A percentile compares a stretch with the other conserved stretches of the same genome.
Evolutionary conservation across 129 eudicot genomes (phyloP).

Genomic region (Apium graveolens): DNA sequence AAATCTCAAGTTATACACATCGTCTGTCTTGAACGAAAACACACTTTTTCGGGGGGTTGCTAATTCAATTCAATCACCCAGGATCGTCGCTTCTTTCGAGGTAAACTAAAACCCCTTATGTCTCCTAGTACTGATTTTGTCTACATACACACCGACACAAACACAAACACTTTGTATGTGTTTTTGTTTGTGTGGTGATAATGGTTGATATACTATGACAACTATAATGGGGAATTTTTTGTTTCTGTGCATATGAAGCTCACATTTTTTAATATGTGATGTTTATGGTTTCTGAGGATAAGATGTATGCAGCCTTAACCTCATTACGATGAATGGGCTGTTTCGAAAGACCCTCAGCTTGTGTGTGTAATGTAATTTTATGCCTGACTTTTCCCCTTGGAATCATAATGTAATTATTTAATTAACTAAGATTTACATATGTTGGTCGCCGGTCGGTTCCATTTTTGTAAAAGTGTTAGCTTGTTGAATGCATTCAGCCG

Average conservation of each 20-base stretch:
- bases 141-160: not conserved
- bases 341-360: too few species aligned
- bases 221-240: not conserved
- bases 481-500: not conserved
- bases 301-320: too few species aligned
- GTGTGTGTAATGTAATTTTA: too few species aligned
- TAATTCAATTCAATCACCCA: not conserved
- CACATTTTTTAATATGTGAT: not conserved
- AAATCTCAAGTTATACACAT: too few species aligned
- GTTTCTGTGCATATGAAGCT: not conserved
- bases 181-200: not conserved
- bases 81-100: not conserved
- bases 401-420: too few species aligned
- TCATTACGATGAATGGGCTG: too few species aligned
- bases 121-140: not conserved
- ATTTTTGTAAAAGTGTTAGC: not conserved
- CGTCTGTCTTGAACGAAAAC: not conserved
- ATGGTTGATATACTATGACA: not conserved
- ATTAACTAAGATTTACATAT: too few species aligned
- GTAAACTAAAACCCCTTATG: not conserved
- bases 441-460: too few species aligned
- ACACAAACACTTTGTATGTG: not conserved
- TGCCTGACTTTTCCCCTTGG: too few species aligned
- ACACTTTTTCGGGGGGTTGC: too few species aligned
- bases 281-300: too few species aligned